Evolutionary conservation across 345 rosid species (phyloP).

Genomic region (Boechera stricta): DNA sequence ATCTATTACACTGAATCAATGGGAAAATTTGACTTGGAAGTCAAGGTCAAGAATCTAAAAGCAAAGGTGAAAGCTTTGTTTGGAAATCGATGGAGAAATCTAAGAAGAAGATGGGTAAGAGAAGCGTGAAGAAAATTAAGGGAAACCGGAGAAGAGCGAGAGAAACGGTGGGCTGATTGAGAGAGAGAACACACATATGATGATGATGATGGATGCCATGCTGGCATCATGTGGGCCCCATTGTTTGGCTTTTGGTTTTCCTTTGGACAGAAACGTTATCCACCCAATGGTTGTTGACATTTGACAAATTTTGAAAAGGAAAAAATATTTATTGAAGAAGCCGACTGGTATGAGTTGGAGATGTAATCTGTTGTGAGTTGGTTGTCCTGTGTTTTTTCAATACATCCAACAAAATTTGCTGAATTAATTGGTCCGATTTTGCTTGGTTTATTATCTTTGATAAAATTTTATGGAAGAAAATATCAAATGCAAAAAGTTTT

Average conservation of each 20-base stretch:
- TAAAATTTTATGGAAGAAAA: no score
- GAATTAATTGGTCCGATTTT: no score
- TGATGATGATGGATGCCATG: conserved; percentile 17
- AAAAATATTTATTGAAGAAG: neutral
- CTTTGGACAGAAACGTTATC: conserved; percentile 13
- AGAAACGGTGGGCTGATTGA: conserved; percentile 31
- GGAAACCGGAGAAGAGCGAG: conserved; percentile 19
- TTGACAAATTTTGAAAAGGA: neutral
- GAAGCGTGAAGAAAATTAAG: neutral
- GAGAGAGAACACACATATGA: neutral
- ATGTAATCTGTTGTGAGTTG: neutral
- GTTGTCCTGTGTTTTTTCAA: neutral
- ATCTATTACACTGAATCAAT: neutral
- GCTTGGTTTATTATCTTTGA: no score
- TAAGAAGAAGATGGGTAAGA: conserved; percentile 5
- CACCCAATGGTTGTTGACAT: conserved; percentile 3
- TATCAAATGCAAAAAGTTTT: no score
- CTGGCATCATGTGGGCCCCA: conserved; percentile 29
- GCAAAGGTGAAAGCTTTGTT: neutral
- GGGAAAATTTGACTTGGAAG: conserved; percentile 13
- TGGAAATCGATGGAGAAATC: conserved; percentile 20
- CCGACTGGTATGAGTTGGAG: neutral
- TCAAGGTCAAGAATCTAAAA: conserved; percentile 8
- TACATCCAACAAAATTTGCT: no score
- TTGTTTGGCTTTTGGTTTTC: neutral